These are phyloP conservation scores for Boletus austroedulis DNA, from an alignment of 1,284 basidiomycete species.

Conservation along the genomic window DNA sequence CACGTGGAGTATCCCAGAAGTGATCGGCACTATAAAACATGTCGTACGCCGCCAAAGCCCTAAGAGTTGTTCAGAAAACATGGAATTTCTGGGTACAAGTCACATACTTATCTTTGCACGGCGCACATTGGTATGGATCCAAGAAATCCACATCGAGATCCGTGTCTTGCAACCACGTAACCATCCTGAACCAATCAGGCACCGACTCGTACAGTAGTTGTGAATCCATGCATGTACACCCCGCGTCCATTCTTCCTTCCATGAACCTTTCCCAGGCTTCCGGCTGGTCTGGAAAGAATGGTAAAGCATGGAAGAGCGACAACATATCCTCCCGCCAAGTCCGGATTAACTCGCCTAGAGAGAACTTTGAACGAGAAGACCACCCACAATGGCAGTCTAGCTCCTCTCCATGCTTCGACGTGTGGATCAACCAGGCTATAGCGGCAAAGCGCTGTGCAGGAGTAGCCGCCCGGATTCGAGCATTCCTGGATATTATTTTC, in stretches of 20 bases:
- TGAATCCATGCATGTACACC: background rate
- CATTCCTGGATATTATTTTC: background rate
- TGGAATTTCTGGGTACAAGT: background rate
- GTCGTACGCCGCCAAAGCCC: background rate
- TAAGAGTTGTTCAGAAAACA: background rate
- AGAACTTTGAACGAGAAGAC: slow-evolving; percentile 1
- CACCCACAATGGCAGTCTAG: background rate
- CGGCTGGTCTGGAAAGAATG: background rate
- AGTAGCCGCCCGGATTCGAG: background rate
- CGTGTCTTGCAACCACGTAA: background rate
- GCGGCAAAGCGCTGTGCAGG: background rate
- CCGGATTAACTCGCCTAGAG: background rate
- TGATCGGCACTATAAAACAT: background rate
- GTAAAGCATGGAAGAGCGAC: background rate
- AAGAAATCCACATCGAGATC: background rate
- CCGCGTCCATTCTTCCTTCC: background rate
- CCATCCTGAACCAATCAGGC: slow-evolving; percentile 1
- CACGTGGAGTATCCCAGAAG: background rate
- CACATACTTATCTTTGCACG: background rate
- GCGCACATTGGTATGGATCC: background rate
- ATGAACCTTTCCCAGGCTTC: background rate
- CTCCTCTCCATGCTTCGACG: background rate
- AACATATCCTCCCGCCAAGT: background rate
- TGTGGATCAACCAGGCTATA: background rate
- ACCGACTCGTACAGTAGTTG: background rate